phyloP scores from a whole-genome alignment of 2,329 filamentous ascomycete species.

The Teratosphaeria viscida region DNA sequence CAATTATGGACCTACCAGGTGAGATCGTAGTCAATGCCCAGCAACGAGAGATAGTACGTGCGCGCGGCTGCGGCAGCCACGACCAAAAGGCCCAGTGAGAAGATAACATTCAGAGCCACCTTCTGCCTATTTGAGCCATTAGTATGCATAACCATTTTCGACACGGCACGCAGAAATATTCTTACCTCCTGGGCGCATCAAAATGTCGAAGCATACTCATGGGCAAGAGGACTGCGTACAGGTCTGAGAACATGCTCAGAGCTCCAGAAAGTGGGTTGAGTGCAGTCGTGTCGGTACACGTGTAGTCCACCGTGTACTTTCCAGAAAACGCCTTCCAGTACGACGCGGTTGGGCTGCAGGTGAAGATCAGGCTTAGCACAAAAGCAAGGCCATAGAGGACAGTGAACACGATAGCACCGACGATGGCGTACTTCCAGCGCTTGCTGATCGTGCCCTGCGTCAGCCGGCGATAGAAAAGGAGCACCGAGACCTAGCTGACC shows the following conservation, averaged over 20 bases:
- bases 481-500: constrained; percentile 12
- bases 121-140: constrained; percentile 27
- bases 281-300: constrained; percentile 20
- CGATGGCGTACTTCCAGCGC: constrained; percentile 8
- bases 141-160: not conserved
- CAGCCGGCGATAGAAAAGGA: constrained; percentile 17
- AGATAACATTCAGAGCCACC: constrained; percentile 10
- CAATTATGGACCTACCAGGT: not conserved
- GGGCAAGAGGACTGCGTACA: constrained; percentile 11
- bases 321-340: constrained; percentile 10
- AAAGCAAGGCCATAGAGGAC: constrained; percentile 7
- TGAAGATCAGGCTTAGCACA: constrained; percentile 7
- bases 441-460: constrained; percentile 12
- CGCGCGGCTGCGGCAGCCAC: constrained; percentile 23
- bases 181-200: constrained; percentile 23
- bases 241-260: constrained; percentile 8
- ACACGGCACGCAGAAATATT: not conserved
- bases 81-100: constrained; percentile 19
- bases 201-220: constrained; percentile 28
- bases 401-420: constrained; percentile 9
- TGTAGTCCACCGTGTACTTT: constrained; percentile 11
- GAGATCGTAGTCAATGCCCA: constrained; percentile 5
- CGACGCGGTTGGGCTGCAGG: constrained; percentile 9
- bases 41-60: constrained; percentile 18
- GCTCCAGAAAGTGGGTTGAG: constrained; percentile 14